phyloP scores from a whole-genome alignment of 1,284 basidiomycete species.

The Abortiporus biennis region DNA sequence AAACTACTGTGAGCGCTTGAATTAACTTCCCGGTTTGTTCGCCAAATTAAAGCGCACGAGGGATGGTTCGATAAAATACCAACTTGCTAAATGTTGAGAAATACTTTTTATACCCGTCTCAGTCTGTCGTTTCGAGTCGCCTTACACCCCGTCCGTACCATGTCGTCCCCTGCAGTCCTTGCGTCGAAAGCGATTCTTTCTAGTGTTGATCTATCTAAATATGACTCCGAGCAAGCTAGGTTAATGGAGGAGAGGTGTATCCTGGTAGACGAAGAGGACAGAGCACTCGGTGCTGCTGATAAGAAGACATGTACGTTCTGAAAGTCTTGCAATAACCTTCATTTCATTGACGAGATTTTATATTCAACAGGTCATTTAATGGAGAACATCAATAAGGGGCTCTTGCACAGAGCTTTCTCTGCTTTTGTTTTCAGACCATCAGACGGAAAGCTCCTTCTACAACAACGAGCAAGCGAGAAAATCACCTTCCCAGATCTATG shows the following conservation, averaged over 20 bases:
- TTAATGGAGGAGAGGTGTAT: conserved; percentile 99
- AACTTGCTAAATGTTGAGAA: too few relatives aligned
- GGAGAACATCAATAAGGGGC: conserved; percentile 93
- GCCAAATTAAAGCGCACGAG: too few relatives aligned
- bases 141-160: too few relatives aligned
- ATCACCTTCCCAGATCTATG: conserved; percentile 99
- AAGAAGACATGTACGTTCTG: conserved; percentile 89
- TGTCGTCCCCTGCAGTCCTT: conserved; percentile 38
- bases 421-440: conserved; percentile 94
- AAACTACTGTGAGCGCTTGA: too few relatives aligned
- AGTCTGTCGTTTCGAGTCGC: too few relatives aligned
- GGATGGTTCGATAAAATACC: too few relatives aligned
- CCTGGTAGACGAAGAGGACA: conserved; percentile 87
- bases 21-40: too few relatives aligned
- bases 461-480: conserved; percentile 94
- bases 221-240: conserved; percentile 77
- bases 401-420: conserved; percentile 97
- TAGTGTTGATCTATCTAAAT: conserved; percentile 60
- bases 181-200: conserved; percentile 60
- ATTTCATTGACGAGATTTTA: not conserved
- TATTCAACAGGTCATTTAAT: conserved; percentile 81
- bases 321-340: not conserved
- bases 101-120: too few relatives aligned
- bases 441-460: conserved; percentile 92
- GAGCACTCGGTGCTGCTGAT: conserved; percentile 84